A percentile compares a stretch with the other conserved stretches of the same genome.
Conservation (phyloP, 1,284 basidiomycete genomes). For the Irpex lacteus region DNA sequence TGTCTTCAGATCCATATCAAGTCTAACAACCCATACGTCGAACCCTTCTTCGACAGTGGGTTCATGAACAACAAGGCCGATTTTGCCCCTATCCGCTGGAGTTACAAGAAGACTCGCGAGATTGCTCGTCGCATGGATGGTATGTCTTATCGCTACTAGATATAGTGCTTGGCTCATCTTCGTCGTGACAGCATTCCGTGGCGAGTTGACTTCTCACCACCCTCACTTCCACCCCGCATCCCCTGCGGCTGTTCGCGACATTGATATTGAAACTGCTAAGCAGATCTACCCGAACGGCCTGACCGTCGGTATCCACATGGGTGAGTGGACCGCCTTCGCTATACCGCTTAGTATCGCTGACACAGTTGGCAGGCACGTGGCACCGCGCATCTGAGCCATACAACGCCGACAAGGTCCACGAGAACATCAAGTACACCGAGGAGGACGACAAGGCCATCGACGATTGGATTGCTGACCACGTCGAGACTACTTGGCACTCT, state of each 20-base stretch:
- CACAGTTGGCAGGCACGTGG: slow-evolving; percentile 45
- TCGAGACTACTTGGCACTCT: slow-evolving; percentile 76
- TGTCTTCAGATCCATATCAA: slow-evolving; percentile 55
- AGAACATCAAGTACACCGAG: slow-evolving; percentile 60
- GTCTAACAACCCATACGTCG: slow-evolving; percentile 58
- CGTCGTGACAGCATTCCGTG: slow-evolving; percentile 51
- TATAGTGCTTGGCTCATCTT: neutral
- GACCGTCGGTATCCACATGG: slow-evolving; percentile 74
- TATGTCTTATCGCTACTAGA: slow-evolving; percentile 23
- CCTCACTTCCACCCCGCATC: slow-evolving; percentile 72
- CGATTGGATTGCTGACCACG: slow-evolving; percentile 65
- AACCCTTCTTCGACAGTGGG: slow-evolving; percentile 66
- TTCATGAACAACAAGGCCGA: slow-evolving; percentile 78
- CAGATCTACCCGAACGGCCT: slow-evolving; percentile 57
- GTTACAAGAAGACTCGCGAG: slow-evolving; percentile 73
- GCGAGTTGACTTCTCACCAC: slow-evolving; percentile 69
- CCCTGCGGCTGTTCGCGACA: slow-evolving; percentile 54
- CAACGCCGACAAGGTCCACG: slow-evolving; percentile 56
- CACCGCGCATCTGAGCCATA: slow-evolving; percentile 54
- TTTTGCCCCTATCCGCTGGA: slow-evolving; percentile 74
- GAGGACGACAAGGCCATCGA: slow-evolving; percentile 72
- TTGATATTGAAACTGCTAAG: slow-evolving; percentile 69
- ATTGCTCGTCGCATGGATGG: slow-evolving; percentile 71
- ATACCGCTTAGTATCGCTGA: neutral
- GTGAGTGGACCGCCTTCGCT: slow-evolving; percentile 21